phyloP scores from a whole-genome alignment of 2,329 filamentous ascomycete species.

The Knoxdaviesia capensis region DNA sequence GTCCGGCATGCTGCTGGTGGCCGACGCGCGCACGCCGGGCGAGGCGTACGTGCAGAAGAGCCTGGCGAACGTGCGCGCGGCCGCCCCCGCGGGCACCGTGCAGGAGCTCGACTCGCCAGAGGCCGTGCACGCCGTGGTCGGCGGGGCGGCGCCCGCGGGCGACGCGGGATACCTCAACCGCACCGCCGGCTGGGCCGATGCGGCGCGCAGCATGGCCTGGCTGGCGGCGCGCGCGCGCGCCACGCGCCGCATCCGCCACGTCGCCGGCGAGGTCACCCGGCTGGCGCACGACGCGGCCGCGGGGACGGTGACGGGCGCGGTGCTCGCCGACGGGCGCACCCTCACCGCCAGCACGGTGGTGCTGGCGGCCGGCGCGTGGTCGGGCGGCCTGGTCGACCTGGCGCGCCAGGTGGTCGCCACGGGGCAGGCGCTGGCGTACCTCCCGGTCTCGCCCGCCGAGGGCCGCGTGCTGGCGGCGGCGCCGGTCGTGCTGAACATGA shows the following conservation, averaged over 20 bases:
- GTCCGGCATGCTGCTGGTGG: slow-evolving; percentile 45
- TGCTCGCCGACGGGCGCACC: slow-evolving; percentile 24
- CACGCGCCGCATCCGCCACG: slow-evolving; percentile 33
- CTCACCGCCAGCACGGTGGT: slow-evolving; percentile 53
- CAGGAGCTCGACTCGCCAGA: slow-evolving; percentile 21
- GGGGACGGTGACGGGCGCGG: slow-evolving; percentile 26
- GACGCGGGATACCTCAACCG: slow-evolving; percentile 56
- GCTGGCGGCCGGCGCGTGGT: slow-evolving; percentile 78
- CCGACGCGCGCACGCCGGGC: slow-evolving; percentile 26
- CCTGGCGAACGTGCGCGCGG: slow-evolving; percentile 35
- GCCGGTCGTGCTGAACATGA: slow-evolving; percentile 56
- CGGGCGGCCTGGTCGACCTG: slow-evolving; percentile 55
- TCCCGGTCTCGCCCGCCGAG: slow-evolving; percentile 54
- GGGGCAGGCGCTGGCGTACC: slow-evolving; percentile 62
- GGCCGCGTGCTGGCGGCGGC: slow-evolving; percentile 40
- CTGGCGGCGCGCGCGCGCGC: slow-evolving; percentile 32
- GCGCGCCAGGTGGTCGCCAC: slow-evolving; percentile 59
- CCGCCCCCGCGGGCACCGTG: slow-evolving; percentile 19
- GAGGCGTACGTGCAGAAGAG: slow-evolving; percentile 39
- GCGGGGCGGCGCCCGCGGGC: slow-evolving; percentile 31
- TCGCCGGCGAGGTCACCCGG: slow-evolving; percentile 25
- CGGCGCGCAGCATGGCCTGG: slow-evolving; percentile 48
- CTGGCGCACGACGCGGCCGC: slow-evolving; percentile 18
- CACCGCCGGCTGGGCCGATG: slow-evolving; percentile 63
- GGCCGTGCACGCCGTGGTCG: slow-evolving; percentile 22